Conservation (phyloP, 768 basidiomycete genomes). For the Mycena epipterygia region DNA sequence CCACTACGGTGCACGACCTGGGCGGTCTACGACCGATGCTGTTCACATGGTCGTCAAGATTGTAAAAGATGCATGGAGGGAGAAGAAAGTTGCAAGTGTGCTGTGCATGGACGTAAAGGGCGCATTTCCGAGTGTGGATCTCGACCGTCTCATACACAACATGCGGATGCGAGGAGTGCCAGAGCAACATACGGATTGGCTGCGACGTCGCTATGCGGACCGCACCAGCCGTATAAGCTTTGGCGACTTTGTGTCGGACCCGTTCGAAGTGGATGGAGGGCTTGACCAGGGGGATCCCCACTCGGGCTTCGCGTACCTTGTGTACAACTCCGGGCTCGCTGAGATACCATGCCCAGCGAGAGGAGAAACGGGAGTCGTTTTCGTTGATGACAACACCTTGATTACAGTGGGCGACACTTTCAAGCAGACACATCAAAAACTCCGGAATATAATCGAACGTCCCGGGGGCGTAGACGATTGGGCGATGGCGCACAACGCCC, state of each 20-base stretch:
- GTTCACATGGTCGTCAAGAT: slow-evolving; percentile 35
- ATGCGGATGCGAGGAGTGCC: slow-evolving; percentile 35
- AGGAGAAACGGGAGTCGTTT: slow-evolving; percentile 28
- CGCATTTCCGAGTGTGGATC: slow-evolving; percentile 43
- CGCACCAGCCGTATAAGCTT: slow-evolving; percentile 41
- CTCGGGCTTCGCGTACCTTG: slow-evolving; percentile 37
- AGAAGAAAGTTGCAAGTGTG: slow-evolving; percentile 37
- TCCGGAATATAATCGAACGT: neutral
- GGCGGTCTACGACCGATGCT: no score
- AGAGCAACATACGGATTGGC: slow-evolving; percentile 31
- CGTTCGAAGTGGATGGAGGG: slow-evolving; percentile 26
- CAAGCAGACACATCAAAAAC: neutral
- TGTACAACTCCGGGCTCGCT: slow-evolving; percentile 39
- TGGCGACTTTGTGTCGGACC: slow-evolving; percentile 42
- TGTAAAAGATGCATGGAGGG: slow-evolving; percentile 41
- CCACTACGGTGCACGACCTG: no score
- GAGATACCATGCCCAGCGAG: neutral
- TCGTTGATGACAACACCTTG: slow-evolving; percentile 6
- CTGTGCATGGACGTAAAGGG: slow-evolving; percentile 49
- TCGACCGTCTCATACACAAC: slow-evolving; percentile 36
- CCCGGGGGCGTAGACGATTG: neutral
- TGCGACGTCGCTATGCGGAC: slow-evolving; percentile 33
- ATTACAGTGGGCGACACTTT: neutral
- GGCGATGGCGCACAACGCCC: no score
- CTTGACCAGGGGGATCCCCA: slow-evolving; percentile 37